Evolutionary conservation across 306 rosid genomes (phyloP), one percentile per base, ranked within the genome.

Genomic region (Quercus wislizeni): DNA sequence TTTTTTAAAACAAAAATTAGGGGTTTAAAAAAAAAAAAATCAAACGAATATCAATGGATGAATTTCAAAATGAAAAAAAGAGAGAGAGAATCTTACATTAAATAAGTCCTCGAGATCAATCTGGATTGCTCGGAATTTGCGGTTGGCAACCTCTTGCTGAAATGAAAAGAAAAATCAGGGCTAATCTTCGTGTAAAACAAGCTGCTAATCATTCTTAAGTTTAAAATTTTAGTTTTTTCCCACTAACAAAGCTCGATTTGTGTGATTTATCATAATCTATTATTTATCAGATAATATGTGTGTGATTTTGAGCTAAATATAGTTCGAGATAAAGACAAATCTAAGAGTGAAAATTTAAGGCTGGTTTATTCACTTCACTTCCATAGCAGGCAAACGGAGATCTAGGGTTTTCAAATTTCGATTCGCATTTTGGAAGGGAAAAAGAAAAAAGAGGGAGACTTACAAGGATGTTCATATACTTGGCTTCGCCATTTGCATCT

Each of bases 71-170:
- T 6, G 43, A 69, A 33, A 6, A 4, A 23, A 13, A 1, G 11
- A 63, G 25, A 31, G 43, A 31, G n/a, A 51, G 67, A 75, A 1
- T 43, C 83, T 76, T 85, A 96, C 99, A 64, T 87, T 87, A 51
- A 87, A 75, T 55, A 93, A 78, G 81, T 96, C 98, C 80, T 91
- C 96, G 1, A 96, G 92, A 76, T 96, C 94, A 80, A 96, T 93
- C 79, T 91, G 83, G 41, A 95, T 74, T 20, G 99, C 88, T 21
- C 90, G 86, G 38, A 83, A 72, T 85, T 89, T 96, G 65, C 93
- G 99, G 69, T 96, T 96, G 0, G 98, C 97, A 58, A 96, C 91
- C 28, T 96, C 87, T 90, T 96, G 98, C 98, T 96, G 94, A 81
- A 84, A 84, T 41, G 6, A 13, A 33, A 56, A 41, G 2, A 58